Base-by-base conservation (phyloP, 1,284 basidiomycete species). In the Sphaerobolus stellatus region DNA sequence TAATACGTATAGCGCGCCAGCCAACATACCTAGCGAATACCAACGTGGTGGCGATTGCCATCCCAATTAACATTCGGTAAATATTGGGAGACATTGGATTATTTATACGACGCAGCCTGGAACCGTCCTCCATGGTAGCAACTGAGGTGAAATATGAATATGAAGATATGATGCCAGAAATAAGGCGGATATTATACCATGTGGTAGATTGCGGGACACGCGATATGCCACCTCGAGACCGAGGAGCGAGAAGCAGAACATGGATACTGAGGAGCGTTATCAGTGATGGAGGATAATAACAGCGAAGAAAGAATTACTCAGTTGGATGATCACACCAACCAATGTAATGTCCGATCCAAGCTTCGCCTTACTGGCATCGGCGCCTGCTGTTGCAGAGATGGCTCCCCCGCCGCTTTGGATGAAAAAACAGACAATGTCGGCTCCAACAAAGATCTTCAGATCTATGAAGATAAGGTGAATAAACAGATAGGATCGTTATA, bases 391-490 rank as follows among this genome's bases (percentile, higher is more conserved):
- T 1, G 13, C 28, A 5, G 79, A 71, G 4, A 77, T 66, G 0
- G 73, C 81, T 20, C 82, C 82, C 40, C 82, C 83, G 11, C 72
- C 66, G 7, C 76, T 80, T 68, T 85, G 83, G 18, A 84, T 63
- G 5, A 79, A 61, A 9, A 85, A 69, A 11, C 80, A 74, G 29
- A 81, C 61, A 22, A 80, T 63, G 62, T 84, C 83, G 54, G 74
- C 75, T 18, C 68, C 66, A 31, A 71, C 65, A 65, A 84, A 83
- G 2, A 83, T 61, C 31, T 75, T 75, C 1, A 76, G 73, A 58
- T 83, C 80, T 83, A 53, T 2, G 9, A 40, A 13, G 25, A 13
- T 28, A 31, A n/a, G 36, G n/a, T n/a, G n/a, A n/a, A n/a, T n/a
- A n/a, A n/a, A n/a, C n/a, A n/a, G n/a, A n/a, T n/a, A n/a, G n/a